phyloP scores from a whole-genome alignment of 257 asterid genomes.

The Cinchona pubescens region DNA sequence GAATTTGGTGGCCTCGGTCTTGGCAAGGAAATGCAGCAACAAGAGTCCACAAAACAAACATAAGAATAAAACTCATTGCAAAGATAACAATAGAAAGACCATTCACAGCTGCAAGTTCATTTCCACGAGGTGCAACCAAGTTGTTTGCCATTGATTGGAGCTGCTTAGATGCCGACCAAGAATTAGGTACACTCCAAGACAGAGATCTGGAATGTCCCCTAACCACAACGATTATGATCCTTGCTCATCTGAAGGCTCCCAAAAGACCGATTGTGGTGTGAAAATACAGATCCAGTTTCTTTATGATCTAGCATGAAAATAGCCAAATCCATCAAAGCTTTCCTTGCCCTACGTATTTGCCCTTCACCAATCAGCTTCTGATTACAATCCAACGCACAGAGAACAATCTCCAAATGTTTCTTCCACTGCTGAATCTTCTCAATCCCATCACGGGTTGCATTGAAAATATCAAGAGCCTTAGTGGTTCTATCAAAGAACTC shows the following conservation, averaged over 20 bases:
- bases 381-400: conserved; percentile 48
- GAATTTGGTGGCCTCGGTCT: conserved; percentile 64
- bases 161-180: conserved; percentile 97
- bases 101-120: conserved; percentile 56
- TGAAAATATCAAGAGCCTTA: conserved; percentile 85
- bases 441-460: conserved; percentile 85
- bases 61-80: conserved; percentile 67
- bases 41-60: conserved; percentile 80
- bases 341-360: conserved; percentile 77
- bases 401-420: conserved; percentile 67
- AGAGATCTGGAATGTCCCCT: conserved; percentile 80
- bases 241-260: conserved; percentile 57
- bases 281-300: conserved; percentile 56
- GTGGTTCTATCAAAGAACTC: conserved; percentile 73
- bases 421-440: conserved; percentile 77
- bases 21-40: conserved; percentile 93
- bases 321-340: conserved; percentile 72
- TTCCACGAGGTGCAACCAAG: conserved; percentile 66
- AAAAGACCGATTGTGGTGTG: conserved; percentile 71
- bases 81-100: conserved; percentile 58
- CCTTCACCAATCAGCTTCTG: conserved; percentile 57
- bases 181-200: conserved; percentile 89
- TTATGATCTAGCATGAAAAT: conserved; percentile 76
- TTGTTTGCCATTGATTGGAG: conserved; percentile 66
- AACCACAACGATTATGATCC: conserved; percentile 42